Evolutionary conservation across 148 eudicot species (phyloP), one percentile per base, ranked within the genome.

Genomic region (Chenopodium quinoa): DNA sequence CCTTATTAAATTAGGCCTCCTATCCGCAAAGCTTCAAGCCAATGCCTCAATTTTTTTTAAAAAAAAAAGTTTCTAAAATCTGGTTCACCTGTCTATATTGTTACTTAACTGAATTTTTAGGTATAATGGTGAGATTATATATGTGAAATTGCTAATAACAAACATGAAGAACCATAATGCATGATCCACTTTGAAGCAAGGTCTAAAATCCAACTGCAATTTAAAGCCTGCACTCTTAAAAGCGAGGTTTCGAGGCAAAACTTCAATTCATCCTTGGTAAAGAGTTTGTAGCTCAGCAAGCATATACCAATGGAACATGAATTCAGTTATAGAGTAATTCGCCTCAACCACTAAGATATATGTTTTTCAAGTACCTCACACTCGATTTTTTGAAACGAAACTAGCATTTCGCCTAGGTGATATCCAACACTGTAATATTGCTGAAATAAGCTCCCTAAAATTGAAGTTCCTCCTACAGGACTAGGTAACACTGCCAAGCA

Each of bases 361-460:
- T 70, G 79, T 22, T 37, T 66, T 34, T 76, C 79, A 68, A 82
- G 74, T 25, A 68, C 34, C 40, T 76, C 54, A 37, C 84, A 82
- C 6, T 76, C 79, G 0, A 82, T 82, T 56, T 60, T 23, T 75
- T 82, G 79, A 56, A 82, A 82, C 20, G 84, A 82, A 52, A 76
- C 27, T 16, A 82, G 67, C 84, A 82, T 82, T 25, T 82, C 69
- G 14, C 68, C 52, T 52, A 82, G 52, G 67, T 82, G 54, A 50
- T 75, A 82, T 23, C 84, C 84, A 34, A 76, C 79, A 54, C 79
- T 76, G 25, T 75, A 69, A 37, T 75, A 82, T 56, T 82, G 84
- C 31, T 81, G 83, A 81, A 75, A 81, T 74, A 81, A 75, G 37
- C 66, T 75, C 79, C 83, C 83, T 37, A 81, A 76, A 54, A 81